These are phyloP conservation scores for Sporothrix protearum DNA, from an alignment of 2,329 filamentous ascomycete species.

Conservation along the genomic window DNA sequence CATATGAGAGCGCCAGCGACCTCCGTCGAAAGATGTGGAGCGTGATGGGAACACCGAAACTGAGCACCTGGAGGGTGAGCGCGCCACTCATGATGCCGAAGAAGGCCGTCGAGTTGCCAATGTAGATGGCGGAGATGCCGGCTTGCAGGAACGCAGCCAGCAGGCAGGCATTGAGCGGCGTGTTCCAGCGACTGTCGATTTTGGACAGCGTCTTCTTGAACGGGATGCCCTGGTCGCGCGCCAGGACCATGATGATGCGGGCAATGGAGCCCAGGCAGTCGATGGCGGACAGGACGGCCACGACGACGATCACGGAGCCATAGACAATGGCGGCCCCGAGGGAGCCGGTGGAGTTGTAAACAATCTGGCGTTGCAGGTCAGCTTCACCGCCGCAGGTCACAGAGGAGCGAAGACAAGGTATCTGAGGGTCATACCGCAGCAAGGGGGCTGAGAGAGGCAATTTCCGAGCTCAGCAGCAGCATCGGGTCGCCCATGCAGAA, in stretches of 20 bases:
- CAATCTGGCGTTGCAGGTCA: constrained; percentile 8
- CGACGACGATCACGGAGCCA: constrained; percentile 10
- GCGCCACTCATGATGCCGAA: constrained; percentile 18
- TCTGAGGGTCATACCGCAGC: not conserved
- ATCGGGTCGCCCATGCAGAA: constrained; percentile 17
- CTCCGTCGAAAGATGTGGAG: constrained; percentile 10
- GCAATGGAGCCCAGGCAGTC: constrained; percentile 19
- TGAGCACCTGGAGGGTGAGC: constrained; percentile 10
- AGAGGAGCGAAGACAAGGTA: not conserved
- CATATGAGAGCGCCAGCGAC: not conserved
- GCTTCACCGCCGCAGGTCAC: not conserved
- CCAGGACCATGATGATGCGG: constrained; percentile 18
- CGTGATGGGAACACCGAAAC: constrained; percentile 9
- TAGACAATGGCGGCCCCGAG: constrained; percentile 13
- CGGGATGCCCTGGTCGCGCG: constrained; percentile 15
- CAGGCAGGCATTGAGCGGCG: constrained; percentile 2
- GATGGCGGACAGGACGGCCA: constrained; percentile 9
- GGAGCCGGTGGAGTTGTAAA: constrained; percentile 16
- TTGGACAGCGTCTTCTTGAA: not conserved
- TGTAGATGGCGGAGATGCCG: constrained; percentile 18
- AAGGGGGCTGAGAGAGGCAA: constrained; percentile 12
- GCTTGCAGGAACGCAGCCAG: constrained; percentile 12
- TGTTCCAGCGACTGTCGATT: constrained; percentile 1
- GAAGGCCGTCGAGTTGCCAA: constrained; percentile 19
- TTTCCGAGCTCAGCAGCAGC: not conserved